A percentile compares a stretch with the other conserved stretches of the same genome.
Evolutionary conservation across 305 asterid species (phyloP).

Genomic region (Fraxinus baroniana): DNA sequence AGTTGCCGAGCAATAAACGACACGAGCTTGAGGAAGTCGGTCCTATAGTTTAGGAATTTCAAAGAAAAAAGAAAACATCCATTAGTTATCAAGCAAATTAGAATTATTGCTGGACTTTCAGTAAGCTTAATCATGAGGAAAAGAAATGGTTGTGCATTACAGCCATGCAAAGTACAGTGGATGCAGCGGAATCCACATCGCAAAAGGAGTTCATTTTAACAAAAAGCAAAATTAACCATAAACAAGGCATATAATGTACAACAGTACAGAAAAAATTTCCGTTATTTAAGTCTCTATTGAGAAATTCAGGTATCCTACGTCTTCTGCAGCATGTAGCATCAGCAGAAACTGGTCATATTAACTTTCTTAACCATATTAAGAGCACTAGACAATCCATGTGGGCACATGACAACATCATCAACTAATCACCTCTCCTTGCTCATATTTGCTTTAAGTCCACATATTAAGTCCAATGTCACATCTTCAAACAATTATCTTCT

Average conservation of each 20-base stretch:
- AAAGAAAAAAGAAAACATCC: constrained; percentile 26
- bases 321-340: background rate
- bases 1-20: constrained; percentile 96
- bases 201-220: background rate
- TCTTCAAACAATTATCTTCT: background rate
- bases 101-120: background rate
- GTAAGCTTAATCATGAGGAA: background rate
- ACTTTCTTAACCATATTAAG: background rate
- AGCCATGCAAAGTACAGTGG: background rate
- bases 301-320: background rate
- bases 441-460: background rate
- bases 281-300: background rate
- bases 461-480: background rate
- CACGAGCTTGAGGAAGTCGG: constrained; percentile 95
- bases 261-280: background rate
- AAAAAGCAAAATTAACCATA: background rate
- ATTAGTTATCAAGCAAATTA: constrained; percentile 5
- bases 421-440: background rate
- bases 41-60: constrained; percentile 61
- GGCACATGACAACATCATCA: background rate
- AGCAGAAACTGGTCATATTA: background rate
- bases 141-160: background rate
- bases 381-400: background rate
- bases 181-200: background rate
- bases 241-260: background rate